Base-by-base conservation (phyloP, 306 rosid genomes). In the Vigna radiata region DNA sequence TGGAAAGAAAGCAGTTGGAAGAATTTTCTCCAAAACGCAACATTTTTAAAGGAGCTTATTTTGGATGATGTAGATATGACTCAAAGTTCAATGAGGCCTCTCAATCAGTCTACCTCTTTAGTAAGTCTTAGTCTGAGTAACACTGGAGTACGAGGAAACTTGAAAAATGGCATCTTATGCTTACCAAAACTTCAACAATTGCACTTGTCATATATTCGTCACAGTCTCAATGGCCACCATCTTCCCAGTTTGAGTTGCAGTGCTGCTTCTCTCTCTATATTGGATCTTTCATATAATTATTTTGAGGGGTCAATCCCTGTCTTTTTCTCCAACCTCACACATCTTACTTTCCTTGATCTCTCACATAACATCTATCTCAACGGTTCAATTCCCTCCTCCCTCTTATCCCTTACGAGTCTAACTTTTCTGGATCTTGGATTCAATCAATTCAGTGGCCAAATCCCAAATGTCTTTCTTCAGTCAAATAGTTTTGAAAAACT, bases 41-140 rank as follows among this genome's bases (percentile, higher is more conserved):
- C 75, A n/a, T 2, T 2, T 55, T 72, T 72, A 23, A 55, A 10
- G 25, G 68, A 72, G 41, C 69, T 75, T 75, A 12, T 46, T 10
- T 31, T 61, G 29, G 71, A 47, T 61, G 1, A 0, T 0, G 44
- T 41, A 8, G 2, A n/a, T n/a, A n/a, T 50, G 56, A 16, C 23
- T 50, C 7, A 4, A n/a, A 50, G 16, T 49, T 16, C 21, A 1
- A 49, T 16, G 8, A 12, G 11, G 4, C 6, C 19, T 4, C 27
- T 52, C 12, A 68, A 68, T 47, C 1, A 44, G 2, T 70, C 82
- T 19, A 60, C 63, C n/a, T 59, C 77, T 70, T 70, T 78, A 17
- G 37, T 79, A 23, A 19, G 72, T 70, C 56, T 79, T 50, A 49
- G 9, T 37, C 56, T 78, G 27, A 0, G 0, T 0, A 0, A 2